Evolutionary conservation across 1,284 basidiomycete genomes (phyloP).

Genomic region (Puccinia coronata): DNA sequence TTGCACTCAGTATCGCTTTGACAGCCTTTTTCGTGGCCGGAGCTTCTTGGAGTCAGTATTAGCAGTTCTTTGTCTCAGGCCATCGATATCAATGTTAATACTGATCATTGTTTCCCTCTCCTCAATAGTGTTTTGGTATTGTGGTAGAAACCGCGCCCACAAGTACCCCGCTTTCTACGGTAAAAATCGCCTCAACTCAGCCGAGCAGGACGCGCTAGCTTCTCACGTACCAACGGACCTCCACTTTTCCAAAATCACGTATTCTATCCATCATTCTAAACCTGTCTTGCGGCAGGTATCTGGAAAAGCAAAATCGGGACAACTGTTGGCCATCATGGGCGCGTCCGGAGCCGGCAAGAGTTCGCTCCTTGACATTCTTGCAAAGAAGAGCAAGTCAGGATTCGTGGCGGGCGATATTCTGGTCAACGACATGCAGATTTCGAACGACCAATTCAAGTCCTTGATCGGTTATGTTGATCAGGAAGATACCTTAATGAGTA

Average conservation of each 20-base stretch:
- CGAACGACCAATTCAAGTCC: constrained; percentile 74
- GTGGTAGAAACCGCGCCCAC: constrained; percentile 70
- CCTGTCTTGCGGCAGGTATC: constrained; percentile 76
- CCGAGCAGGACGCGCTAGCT: constrained; percentile 77
- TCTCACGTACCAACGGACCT: constrained; percentile 90
- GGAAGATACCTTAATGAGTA: constrained; percentile 94
- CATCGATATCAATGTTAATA: too few species aligned
- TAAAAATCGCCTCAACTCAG: constrained; percentile 74
- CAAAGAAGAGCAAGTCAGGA: constrained; percentile 82
- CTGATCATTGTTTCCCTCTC: neutral
- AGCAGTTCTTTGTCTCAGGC: constrained; percentile 64
- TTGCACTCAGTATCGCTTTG: constrained; percentile 78
- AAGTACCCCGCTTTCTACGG: constrained; percentile 65
- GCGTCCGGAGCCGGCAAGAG: constrained; percentile 96
- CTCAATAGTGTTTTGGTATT: constrained; percentile 77
- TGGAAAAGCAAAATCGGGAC: constrained; percentile 79
- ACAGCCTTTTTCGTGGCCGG: constrained; percentile 67
- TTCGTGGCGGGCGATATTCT: constrained; percentile 72
- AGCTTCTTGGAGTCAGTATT: constrained; percentile 59
- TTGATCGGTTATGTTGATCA: constrained; percentile 95
- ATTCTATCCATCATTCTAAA: constrained; percentile 67
- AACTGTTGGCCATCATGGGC: constrained; percentile 91
- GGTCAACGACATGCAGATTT: constrained; percentile 80
- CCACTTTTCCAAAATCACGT: constrained; percentile 82
- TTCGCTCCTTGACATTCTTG: constrained; percentile 91